Conservation (phyloP, 352 stramenopile species). For the Thalassiosira oceanica region DNA sequence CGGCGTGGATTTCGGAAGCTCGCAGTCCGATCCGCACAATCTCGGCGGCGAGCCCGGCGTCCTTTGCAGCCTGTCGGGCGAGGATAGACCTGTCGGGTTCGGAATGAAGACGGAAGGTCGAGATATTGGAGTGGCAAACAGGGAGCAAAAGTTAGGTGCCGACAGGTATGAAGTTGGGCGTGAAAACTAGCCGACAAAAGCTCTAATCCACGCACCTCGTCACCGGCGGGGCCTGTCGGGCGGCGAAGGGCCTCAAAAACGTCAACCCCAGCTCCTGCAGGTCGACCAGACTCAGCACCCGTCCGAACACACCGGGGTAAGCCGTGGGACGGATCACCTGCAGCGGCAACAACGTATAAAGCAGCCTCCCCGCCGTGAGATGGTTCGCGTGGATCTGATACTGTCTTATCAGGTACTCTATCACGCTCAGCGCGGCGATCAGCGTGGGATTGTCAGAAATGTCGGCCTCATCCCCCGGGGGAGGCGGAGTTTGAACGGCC, state of each 20-base stretch:
- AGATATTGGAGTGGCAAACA: too few relatives aligned
- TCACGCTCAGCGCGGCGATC: conserved; percentile 40
- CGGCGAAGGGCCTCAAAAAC: conserved; percentile 62
- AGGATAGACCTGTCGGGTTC: too few relatives aligned
- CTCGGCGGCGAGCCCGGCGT: conserved; percentile 25
- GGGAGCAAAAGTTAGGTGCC: too few relatives aligned
- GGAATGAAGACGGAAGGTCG: too few relatives aligned
- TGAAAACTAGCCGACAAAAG: too few relatives aligned
- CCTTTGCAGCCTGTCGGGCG: conserved; percentile 26
- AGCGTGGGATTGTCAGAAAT: conserved; percentile 9
- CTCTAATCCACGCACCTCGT: conserved; percentile 6
- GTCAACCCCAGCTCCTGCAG: conserved; percentile 26
- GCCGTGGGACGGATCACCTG: conserved; percentile 36
- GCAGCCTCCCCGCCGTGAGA: conserved; percentile 19
- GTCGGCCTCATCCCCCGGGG: background rate
- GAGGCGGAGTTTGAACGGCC: conserved; percentile 12
- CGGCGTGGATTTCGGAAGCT: conserved; percentile 1
- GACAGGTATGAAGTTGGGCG: too few relatives aligned
- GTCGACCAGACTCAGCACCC: conserved; percentile 59
- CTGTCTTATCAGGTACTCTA: conserved; percentile 77
- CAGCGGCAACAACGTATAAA: conserved; percentile 50
- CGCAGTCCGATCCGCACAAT: conserved; percentile 20
- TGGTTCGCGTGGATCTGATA: conserved; percentile 65
- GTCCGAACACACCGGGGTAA: conserved; percentile 40
- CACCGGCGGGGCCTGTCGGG: conserved; percentile 16